phyloP scores from a whole-genome alignment of 73 alveolate species.

The Tetrahymena thermophila region DNA sequence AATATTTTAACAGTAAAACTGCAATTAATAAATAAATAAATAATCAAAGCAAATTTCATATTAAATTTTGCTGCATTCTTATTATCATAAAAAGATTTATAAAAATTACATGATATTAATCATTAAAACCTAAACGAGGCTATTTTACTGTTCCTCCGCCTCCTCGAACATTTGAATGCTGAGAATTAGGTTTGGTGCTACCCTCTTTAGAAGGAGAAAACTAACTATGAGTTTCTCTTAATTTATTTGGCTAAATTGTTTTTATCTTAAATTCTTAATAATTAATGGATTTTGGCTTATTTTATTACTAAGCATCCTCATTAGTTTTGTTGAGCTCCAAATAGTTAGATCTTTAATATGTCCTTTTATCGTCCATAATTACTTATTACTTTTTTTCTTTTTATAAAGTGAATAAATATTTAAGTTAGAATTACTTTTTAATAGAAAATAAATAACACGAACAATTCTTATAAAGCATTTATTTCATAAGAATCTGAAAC shows the following conservation, averaged over 20 bases:
- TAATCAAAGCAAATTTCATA: too few species aligned
- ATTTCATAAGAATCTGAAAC: too few species aligned
- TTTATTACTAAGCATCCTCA: background rate
- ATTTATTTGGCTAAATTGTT: background rate
- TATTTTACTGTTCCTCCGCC: background rate
- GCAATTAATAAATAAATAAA: too few species aligned
- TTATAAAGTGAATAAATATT: background rate
- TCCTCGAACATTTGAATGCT: background rate
- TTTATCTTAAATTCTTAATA: background rate
- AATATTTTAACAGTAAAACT: too few species aligned
- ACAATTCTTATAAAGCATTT: background rate
- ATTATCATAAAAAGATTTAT: too few species aligned
- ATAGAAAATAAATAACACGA: background rate
- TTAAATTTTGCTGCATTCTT: too few species aligned
- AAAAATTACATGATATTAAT: background rate
- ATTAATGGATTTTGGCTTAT: background rate
- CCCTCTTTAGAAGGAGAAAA: background rate
- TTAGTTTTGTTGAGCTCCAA: background rate
- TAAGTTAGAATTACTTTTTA: background rate
- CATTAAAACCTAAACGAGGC: background rate
- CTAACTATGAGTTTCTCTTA: background rate
- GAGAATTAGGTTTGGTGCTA: background rate
- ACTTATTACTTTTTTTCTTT: background rate
- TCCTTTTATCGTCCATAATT: background rate
- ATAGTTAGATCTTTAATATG: background rate